Percentiles rank a stretch among this genome's conserved stretches.
Conservation (phyloP, 768 basidiomycete species). For the Vararia minispora region DNA sequence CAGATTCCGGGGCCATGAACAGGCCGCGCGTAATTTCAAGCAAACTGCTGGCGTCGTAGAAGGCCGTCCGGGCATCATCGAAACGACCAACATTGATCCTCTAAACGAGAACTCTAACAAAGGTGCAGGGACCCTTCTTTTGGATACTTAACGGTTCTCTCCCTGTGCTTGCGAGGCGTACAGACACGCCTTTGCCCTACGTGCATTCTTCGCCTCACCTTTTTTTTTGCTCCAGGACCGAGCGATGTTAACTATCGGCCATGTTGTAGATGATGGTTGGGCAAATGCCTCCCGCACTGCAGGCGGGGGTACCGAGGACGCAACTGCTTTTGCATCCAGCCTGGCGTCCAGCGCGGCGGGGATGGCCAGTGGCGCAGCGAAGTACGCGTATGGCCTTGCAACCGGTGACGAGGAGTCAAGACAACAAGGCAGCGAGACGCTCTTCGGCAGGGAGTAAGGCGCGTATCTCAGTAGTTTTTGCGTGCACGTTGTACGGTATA, state of each 20-base stretch:
- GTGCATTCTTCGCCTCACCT: too few relatives aligned
- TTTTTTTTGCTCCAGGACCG: background rate
- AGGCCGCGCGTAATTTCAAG: slow-evolving; percentile 29
- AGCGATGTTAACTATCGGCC: background rate
- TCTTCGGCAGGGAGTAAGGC: slow-evolving; percentile 15
- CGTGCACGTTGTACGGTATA: too few relatives aligned
- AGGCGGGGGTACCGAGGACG: slow-evolving; percentile 6
- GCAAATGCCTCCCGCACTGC: slow-evolving; percentile 22
- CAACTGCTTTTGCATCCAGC: slow-evolving; percentile 9
- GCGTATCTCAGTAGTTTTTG: background rate
- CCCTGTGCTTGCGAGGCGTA: background rate
- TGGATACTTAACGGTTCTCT: background rate
- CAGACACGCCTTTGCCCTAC: background rate
- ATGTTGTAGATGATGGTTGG: slow-evolving; percentile 30
- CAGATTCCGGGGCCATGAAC: slow-evolving; percentile 27
- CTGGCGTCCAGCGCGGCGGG: slow-evolving; percentile 18
- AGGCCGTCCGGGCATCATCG: slow-evolving; percentile 44
- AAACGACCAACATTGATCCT: slow-evolving; percentile 41
- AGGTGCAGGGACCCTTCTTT: slow-evolving; percentile 17
- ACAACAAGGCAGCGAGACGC: slow-evolving; percentile 23
- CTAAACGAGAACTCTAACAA: slow-evolving; percentile 34
- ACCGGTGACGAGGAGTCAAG: slow-evolving; percentile 26
- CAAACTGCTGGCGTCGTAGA: slow-evolving; percentile 39
- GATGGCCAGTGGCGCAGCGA: slow-evolving; percentile 24
- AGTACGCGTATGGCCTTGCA: slow-evolving; percentile 26